Evolutionary conservation across 495 filamentous ascomycete genomes (phyloP), one percentile per base, ranked within the genome.

Genomic region (Letharia columbiana): DNA sequence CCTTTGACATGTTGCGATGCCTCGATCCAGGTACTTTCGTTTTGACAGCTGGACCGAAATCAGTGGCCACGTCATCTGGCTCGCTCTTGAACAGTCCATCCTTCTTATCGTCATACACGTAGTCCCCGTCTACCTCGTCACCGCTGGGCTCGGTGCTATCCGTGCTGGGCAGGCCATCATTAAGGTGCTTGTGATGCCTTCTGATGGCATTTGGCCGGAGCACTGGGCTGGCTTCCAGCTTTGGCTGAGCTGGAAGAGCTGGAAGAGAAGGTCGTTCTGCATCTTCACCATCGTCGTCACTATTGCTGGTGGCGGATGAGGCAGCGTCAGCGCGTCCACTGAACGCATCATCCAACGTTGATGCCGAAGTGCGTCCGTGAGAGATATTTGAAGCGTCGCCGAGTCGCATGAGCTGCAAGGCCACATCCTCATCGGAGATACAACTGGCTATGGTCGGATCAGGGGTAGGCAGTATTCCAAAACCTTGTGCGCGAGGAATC

Each of bases 341-440:
- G 68, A 95, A 85, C 11, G 89, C 90, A 76, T 98, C 95, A 73
- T 96, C 94, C 45, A 92, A 77, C 28, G 94, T 96, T 9, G 94
- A 96, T n/a, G 90, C 89, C 10, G 92, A 97, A 6, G 91, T 91
- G 72, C 92, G 89, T 56, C 89, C 91, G 69, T 92, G 87, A 18
- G 91, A 93, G 69, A 92, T 87, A 71, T 93, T 92, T 41, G 91
- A 91, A 69, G 90, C 86, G 72, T 95, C 91, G n/a, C 93, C 91
- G 62, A 98, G 81, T 67, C 91, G 88, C 84, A 98, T 97, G 69
- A 98, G 81, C 75, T 97, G 92, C 73, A 96, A 85, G 60, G 94
- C 94, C 70, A 96, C 94, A 77, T 98, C 95, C 74, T 98, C 94
- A 74, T 98, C 94, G 5, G 93, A 98, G 73, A 97, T 92, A 71